Evolutionary conservation across 768 basidiomycete species (phyloP).

Genomic region (Pisolithus albus): DNA sequence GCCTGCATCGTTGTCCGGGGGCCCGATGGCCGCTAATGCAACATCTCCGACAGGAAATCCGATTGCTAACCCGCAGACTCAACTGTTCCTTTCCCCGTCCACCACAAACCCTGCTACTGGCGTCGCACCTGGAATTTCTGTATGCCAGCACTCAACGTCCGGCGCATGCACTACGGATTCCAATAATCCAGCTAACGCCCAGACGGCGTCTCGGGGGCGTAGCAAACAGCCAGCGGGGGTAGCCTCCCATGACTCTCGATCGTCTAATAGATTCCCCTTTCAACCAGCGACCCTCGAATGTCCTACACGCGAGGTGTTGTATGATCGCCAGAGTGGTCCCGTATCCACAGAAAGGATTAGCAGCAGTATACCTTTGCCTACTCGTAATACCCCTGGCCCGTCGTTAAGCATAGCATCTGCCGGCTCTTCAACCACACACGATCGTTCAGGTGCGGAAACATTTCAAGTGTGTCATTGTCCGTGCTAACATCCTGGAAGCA

Average conservation of each 20-base stretch:
- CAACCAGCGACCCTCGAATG: constrained; percentile 1
- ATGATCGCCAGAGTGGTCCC: constrained; percentile 10
- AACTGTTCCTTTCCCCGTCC: neutral
- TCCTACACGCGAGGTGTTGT: neutral
- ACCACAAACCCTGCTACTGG: constrained; percentile 2
- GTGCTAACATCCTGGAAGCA: constrained; percentile 10
- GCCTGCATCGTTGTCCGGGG: constrained; percentile 21
- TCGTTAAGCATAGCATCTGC: neutral
- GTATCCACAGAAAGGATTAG: constrained; percentile 1
- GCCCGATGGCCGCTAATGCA: constrained; percentile 18
- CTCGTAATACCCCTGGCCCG: neutral
- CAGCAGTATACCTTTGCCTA: neutral
- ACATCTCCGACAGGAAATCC: constrained; percentile 2
- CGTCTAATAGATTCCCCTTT: neutral
- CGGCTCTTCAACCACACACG: constrained; percentile 18
- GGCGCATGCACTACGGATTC: constrained; percentile 1
- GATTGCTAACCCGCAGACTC: neutral
- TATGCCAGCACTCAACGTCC: constrained; percentile 3
- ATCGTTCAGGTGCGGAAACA: constrained; percentile 29
- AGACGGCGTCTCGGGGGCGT: too few species aligned
- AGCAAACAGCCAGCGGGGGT: too few species aligned
- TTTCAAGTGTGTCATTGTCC: neutral
- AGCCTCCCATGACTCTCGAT: too few species aligned
- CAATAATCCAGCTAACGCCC: neutral
- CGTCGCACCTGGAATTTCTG: neutral